Conservation (phyloP, 2,329 filamentous ascomycete species). For the Ophiocordyceps robertsii region DNA sequence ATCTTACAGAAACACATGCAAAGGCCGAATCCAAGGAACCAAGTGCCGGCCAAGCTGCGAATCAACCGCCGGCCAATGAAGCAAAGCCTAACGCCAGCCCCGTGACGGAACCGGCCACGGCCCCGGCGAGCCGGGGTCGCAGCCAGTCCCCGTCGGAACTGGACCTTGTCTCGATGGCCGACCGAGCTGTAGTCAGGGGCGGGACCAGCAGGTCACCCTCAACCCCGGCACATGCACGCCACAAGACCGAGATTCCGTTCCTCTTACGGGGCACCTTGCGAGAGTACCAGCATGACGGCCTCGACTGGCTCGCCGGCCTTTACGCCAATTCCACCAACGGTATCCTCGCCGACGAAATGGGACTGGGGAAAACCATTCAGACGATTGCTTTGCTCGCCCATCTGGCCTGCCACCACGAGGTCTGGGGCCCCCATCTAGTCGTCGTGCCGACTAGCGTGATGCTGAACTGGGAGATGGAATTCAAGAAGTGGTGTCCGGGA, state of each 20-base stretch:
- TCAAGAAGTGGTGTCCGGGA: constrained; percentile 96
- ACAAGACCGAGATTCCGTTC: constrained; percentile 64
- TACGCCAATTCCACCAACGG: constrained; percentile 91
- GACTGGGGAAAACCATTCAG: constrained; percentile 94
- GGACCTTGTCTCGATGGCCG: constrained; percentile 26
- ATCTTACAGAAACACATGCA: too few species aligned
- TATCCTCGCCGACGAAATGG: constrained; percentile 97
- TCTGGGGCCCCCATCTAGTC: constrained; percentile 93
- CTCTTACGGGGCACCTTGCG: constrained; percentile 78
- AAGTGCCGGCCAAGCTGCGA: too few species aligned
- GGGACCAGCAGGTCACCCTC: constrained; percentile 19
- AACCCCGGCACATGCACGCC: constrained; percentile 16
- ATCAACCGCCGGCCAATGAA: background rate
- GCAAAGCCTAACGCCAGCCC: constrained; percentile 14
- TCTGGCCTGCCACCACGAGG: constrained; percentile 74
- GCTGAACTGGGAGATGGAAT: constrained; percentile 99
- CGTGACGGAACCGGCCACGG: constrained; percentile 29
- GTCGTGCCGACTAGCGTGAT: constrained; percentile 97
- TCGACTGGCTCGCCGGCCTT: constrained; percentile 90
- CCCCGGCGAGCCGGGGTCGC: constrained; percentile 26
- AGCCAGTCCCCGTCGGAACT: constrained; percentile 35
- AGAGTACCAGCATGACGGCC: constrained; percentile 92
- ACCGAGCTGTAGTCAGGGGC: constrained; percentile 18
- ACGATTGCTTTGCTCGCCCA: constrained; percentile 91
- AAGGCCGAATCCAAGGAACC: too few species aligned